phyloP scores from a whole-genome alignment of 352 stramenopile species.

The Aphanomyces euteiches region DNA sequence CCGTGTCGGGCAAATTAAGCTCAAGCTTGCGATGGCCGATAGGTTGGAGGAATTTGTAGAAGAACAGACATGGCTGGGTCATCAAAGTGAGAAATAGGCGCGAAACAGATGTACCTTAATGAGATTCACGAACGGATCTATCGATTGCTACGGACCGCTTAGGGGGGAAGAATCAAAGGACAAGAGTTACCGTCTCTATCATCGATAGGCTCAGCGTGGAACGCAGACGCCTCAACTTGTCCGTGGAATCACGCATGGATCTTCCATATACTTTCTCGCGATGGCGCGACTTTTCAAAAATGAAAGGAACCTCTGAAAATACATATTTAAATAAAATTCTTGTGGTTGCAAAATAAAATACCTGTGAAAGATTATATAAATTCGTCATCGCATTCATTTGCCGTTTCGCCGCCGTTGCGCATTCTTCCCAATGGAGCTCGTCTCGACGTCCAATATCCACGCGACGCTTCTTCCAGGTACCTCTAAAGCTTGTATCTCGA shows the following conservation, averaged over 20 bases:
- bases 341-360: not conserved
- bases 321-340: not conserved
- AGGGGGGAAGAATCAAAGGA: not conserved
- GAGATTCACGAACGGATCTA: slow-evolving; percentile 13
- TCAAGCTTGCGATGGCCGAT: slow-evolving; percentile 48
- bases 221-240: not conserved
- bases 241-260: not conserved
- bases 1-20: slow-evolving; percentile 56
- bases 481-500: not conserved
- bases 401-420: too few species aligned
- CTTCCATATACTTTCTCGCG: not conserved
- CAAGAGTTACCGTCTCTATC: slow-evolving; percentile 1
- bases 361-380: not conserved
- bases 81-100: not conserved
- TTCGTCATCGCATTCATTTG: too few species aligned
- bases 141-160: not conserved
- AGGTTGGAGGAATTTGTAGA: slow-evolving; percentile 82
- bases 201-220: slow-evolving; percentile 13
- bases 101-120: slow-evolving; percentile 17
- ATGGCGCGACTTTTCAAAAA: not conserved
- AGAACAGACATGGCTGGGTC: slow-evolving; percentile 56
- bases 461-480: slow-evolving; percentile 76
- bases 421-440: slow-evolving; percentile 60
- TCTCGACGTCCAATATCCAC: slow-evolving; percentile 88
- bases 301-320: not conserved